These are phyloP conservation scores for Rhizomucor pusillus DNA, from an alignment of 371 early-diverging fungal genomes.

Conservation along the genomic window DNA sequence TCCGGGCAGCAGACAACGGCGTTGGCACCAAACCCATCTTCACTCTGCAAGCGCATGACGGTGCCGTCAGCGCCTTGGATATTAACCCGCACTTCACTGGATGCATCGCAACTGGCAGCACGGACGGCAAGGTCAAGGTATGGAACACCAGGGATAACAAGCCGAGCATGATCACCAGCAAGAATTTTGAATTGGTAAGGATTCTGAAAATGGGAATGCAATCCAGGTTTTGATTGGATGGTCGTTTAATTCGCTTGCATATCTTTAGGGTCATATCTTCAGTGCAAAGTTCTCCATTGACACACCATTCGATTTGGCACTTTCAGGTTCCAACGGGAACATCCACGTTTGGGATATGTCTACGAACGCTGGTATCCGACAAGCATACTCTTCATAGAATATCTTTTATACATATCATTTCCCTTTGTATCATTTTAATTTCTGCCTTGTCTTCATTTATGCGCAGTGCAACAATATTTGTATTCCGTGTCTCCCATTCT, in stretches of 20 bases:
- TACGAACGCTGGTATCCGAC: constrained; percentile 77
- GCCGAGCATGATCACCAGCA: constrained; percentile 76
- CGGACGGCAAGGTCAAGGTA: constrained; percentile 88
- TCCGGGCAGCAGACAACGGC: constrained; percentile 47
- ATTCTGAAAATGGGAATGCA: neutral
- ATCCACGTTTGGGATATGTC: constrained; percentile 90
- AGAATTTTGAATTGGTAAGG: constrained; percentile 72
- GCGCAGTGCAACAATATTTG: too few relatives aligned
- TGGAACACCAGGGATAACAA: constrained; percentile 81
- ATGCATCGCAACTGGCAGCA: constrained; percentile 89
- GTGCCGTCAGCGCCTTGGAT: constrained; percentile 84
- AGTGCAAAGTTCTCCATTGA: constrained; percentile 84
- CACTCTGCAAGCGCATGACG: constrained; percentile 91
- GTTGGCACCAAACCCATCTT: constrained; percentile 63
- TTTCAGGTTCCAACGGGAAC: constrained; percentile 86
- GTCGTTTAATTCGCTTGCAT: constrained; percentile 2
- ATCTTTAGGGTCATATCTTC: constrained; percentile 80
- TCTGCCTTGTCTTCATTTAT: too few relatives aligned
- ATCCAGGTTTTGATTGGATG: too few relatives aligned
- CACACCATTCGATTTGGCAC: constrained; percentile 78
- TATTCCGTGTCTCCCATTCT: too few relatives aligned
- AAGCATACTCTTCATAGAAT: constrained; percentile 43
- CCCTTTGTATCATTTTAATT: too few relatives aligned
- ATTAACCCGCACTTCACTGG: constrained; percentile 73
- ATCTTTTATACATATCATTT: too few relatives aligned